Percentiles rank a stretch among this genome's conserved stretches.
Conservation (phyloP, 1,284 basidiomycete species). For the Marasmius tenuissimus region DNA sequence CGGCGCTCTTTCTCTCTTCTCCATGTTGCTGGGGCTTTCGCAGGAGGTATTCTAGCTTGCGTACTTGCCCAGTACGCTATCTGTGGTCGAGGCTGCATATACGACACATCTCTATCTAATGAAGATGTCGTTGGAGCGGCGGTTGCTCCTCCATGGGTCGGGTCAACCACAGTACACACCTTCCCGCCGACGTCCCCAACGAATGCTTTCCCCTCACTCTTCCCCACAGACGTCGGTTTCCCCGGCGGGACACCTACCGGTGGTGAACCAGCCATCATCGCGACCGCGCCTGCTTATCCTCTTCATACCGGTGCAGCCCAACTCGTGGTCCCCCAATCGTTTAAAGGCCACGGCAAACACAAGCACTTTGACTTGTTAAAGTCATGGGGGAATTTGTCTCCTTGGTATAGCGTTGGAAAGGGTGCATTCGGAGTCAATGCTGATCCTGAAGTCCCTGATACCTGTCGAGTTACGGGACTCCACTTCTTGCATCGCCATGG, state of each 20-base stretch:
- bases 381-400: conserved; percentile 82
- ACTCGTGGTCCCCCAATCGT: conserved; percentile 50
- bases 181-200: conserved; percentile 75
- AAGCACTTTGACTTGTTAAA: conserved; percentile 64
- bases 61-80: conserved; percentile 39
- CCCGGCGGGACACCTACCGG: conserved; percentile 84
- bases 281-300: conserved; percentile 77
- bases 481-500: conserved; percentile 82
- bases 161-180: conserved; percentile 66
- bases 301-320: conserved; percentile 69
- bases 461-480: conserved; percentile 69
- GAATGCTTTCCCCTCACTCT: conserved; percentile 65
- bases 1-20: conserved; percentile 28
- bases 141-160: conserved; percentile 60
- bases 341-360: conserved; percentile 26
- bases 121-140: conserved; percentile 16
- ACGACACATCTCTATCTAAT: not conserved
- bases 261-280: conserved; percentile 75
- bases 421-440: conserved; percentile 75
- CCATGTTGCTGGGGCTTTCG: conserved; percentile 43
- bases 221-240: conserved; percentile 79
- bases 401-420: conserved; percentile 78
- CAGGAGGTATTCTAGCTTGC: conserved; percentile 43
- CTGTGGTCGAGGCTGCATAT: conserved; percentile 24
- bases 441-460: conserved; percentile 65